phyloP scores from a whole-genome alignment of 306 rosid species.

The Dalbergia cultrata region DNA sequence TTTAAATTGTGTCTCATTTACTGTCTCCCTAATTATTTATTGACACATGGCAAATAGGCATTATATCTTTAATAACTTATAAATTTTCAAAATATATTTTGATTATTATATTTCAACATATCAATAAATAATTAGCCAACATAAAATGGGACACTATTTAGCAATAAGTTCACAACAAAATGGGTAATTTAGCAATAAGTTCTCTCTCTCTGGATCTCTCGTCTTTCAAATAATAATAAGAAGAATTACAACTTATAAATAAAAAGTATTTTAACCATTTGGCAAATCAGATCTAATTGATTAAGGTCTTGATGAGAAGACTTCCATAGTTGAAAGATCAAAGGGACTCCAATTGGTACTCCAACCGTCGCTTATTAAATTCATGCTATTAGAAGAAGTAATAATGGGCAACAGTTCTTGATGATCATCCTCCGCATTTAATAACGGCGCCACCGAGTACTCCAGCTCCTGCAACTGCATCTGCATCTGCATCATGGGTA shows the following conservation, averaged over 20 bases:
- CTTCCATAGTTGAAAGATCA: slow-evolving; percentile 63
- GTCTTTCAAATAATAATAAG: slow-evolving; percentile 41
- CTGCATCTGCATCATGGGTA: slow-evolving; percentile 32
- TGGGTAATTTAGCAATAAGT: neutral
- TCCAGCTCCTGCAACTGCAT: slow-evolving; percentile 56
- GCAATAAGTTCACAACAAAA: neutral
- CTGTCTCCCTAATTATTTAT: too few species aligned
- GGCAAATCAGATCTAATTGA: slow-evolving; percentile 28
- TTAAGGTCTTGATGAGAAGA: slow-evolving; percentile 61
- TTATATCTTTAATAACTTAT: too few species aligned
- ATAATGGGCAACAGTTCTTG: slow-evolving; percentile 32
- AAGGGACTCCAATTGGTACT: slow-evolving; percentile 63
- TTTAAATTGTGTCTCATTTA: neutral
- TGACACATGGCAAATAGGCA: too few species aligned
- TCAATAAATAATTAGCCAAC: too few species aligned
- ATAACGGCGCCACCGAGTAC: slow-evolving; percentile 44
- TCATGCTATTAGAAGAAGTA: slow-evolving; percentile 37
- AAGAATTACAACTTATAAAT: neutral
- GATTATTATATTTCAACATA: too few species aligned
- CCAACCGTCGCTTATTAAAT: slow-evolving; percentile 57
- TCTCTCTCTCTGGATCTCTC: neutral
- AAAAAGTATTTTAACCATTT: slow-evolving; percentile 17
- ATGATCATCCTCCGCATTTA: slow-evolving; percentile 7
- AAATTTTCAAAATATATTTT: too few species aligned
- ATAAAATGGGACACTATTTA: too few species aligned